A percentile compares a stretch with the other conserved stretches of the same genome.
These are phyloP conservation scores for Aphanocladium album DNA, from an alignment of 2,329 filamentous ascomycete genomes.

Conservation along the genomic window DNA sequence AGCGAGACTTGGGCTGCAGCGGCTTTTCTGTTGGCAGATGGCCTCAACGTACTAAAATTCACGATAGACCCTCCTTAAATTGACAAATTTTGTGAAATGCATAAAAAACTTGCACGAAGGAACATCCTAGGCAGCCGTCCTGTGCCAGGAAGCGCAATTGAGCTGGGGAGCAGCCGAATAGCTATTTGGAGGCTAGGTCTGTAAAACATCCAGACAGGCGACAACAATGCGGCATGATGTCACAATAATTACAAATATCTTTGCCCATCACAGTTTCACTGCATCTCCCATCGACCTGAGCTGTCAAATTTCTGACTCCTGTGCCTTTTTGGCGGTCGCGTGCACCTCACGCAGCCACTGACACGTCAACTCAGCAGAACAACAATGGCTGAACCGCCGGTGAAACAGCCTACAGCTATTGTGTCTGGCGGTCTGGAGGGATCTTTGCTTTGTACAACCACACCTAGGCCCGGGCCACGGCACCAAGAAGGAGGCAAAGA, in stretches of 20 bases:
- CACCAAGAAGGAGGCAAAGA: not conserved
- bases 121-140: too few relatives aligned
- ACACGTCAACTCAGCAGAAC: conserved; percentile 1
- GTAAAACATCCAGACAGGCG: not conserved
- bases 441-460: not conserved
- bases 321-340: not conserved
- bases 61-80: too few relatives aligned
- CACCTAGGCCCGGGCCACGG: not conserved
- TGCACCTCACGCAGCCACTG: not conserved
- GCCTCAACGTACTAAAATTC: too few relatives aligned
- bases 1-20: too few relatives aligned
- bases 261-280: not conserved
- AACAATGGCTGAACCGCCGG: conserved; percentile 6
- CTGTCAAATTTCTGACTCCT: not conserved
- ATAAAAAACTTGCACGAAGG: too few relatives aligned
- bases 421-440: not conserved
- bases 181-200: not conserved
- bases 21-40: too few relatives aligned
- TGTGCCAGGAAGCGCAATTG: too few relatives aligned
- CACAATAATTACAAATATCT: not conserved
- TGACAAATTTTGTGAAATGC: too few relatives aligned
- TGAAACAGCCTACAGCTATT: not conserved
- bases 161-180: not conserved
- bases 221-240: not conserved
- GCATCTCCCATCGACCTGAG: not conserved